Percentiles rank a stretch among this genome's conserved stretches.
phyloP scores from a whole-genome alignment of 1,284 basidiomycete genomes.

The Stygiomarasmius scandens region DNA sequence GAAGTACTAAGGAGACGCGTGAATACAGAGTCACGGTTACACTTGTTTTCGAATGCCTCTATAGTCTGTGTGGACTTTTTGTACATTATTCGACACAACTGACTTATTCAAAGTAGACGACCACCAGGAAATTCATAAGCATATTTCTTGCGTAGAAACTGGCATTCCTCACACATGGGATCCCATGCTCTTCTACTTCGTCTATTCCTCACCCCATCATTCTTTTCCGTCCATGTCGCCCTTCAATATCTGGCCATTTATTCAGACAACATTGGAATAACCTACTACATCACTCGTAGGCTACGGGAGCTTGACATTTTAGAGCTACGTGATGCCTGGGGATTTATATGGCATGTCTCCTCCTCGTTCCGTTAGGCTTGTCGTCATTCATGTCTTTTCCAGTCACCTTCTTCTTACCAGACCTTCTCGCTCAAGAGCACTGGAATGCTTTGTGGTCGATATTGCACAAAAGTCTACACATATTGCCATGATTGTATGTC shows the following conservation, averaged over 20 bases:
- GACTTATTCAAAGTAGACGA: too few species aligned
- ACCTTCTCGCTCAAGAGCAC: slow-evolving; percentile 85
- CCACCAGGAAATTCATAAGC: background rate
- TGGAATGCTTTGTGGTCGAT: slow-evolving; percentile 91
- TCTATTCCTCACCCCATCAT: slow-evolving; percentile 86
- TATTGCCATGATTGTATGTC: slow-evolving; percentile 88
- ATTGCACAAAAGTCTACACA: slow-evolving; percentile 89
- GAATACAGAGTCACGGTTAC: background rate
- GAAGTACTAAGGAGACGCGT: slow-evolving; percentile 9
- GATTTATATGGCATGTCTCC: slow-evolving; percentile 81
- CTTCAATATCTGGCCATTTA: slow-evolving; percentile 88
- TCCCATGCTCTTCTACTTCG: slow-evolving; percentile 84
- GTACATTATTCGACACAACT: too few species aligned
- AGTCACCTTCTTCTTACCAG: slow-evolving; percentile 92
- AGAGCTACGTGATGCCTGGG: slow-evolving; percentile 94
- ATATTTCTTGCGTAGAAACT: background rate
- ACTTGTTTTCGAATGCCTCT: background rate
- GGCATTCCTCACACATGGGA: slow-evolving; percentile 32
- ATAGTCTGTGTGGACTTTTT: too few species aligned
- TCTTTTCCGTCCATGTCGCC: slow-evolving; percentile 91
- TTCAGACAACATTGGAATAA: slow-evolving; percentile 93
- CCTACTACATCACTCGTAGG: slow-evolving; percentile 89
- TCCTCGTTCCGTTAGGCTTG: slow-evolving; percentile 17
- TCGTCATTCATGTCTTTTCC: slow-evolving; percentile 12
- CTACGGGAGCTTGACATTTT: slow-evolving; percentile 77